Conservation (phyloP, 371 early-diverging fungal species). For the Zychaea mexicana region DNA sequence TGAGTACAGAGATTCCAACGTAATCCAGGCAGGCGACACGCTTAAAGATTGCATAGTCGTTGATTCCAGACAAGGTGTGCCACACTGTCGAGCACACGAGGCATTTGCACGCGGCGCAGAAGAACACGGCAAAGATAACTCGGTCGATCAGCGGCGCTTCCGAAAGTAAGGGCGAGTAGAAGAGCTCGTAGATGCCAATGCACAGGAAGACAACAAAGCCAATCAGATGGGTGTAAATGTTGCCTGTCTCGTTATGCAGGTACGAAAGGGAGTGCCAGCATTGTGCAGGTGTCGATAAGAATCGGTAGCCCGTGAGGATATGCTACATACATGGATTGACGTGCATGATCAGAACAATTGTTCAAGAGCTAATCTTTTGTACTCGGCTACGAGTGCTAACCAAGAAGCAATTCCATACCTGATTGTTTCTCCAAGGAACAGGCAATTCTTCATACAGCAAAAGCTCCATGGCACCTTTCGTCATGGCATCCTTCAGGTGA, state of each 20-base stretch:
- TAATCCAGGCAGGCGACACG: constrained; percentile 76
- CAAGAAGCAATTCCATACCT: constrained; percentile 21
- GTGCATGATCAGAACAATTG: constrained; percentile 6
- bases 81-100: constrained; percentile 76
- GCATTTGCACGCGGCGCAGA: constrained; percentile 69
- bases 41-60: constrained; percentile 61
- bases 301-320: constrained; percentile 75
- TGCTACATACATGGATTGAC: constrained; percentile 34
- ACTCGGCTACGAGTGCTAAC: neutral
- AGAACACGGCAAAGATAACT: constrained; percentile 59
- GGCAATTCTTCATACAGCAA: constrained; percentile 51
- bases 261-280: constrained; percentile 74
- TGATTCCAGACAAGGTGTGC: constrained; percentile 72
- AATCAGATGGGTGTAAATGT: constrained; percentile 81
- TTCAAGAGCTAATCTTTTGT: neutral
- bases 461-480: constrained; percentile 38
- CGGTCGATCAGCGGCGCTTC: constrained; percentile 56
- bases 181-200: constrained; percentile 51
- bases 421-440: constrained; percentile 48
- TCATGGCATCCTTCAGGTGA: constrained; percentile 39
- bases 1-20: constrained; percentile 79
- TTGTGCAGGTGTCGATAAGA: constrained; percentile 58
- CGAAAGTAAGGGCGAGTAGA: constrained; percentile 47
- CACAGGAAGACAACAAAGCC: constrained; percentile 67
- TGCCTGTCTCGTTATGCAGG: constrained; percentile 85